A percentile compares a stretch with the other conserved stretches of the same genome.
Conservation (phyloP, 352 stramenopile genomes). For the Phytophthora syringae region DNA sequence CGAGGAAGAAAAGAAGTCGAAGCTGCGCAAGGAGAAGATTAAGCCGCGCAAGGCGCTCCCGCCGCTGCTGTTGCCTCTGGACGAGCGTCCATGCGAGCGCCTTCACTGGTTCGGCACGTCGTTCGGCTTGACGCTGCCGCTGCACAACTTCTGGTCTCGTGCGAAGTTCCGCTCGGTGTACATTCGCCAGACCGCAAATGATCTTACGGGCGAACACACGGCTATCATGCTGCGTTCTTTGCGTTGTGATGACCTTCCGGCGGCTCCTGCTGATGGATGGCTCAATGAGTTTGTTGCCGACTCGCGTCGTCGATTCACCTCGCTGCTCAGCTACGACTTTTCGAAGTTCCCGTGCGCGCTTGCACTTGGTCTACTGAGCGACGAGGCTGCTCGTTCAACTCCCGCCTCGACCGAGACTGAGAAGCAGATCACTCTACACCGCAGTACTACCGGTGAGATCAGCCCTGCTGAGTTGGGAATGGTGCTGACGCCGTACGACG, state of each 20-base stretch:
- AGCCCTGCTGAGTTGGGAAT: constrained; percentile 90
- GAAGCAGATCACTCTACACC: constrained; percentile 47
- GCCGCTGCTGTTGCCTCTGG: constrained; percentile 95
- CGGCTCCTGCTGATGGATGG: constrained; percentile 90
- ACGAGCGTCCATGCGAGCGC: constrained; percentile 93
- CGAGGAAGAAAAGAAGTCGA: constrained; percentile 58
- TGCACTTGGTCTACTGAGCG: constrained; percentile 92
- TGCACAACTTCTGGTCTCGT: constrained; percentile 98
- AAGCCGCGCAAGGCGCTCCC: constrained; percentile 97
- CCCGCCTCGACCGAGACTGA: constrained; percentile 17
- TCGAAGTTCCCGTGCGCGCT: constrained; percentile 90
- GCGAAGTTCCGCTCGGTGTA: constrained; percentile 97
- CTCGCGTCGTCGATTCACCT: constrained; percentile 93
- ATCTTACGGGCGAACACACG: constrained; percentile 99
- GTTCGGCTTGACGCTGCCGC: constrained; percentile 96
- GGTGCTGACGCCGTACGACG: constrained; percentile 96
- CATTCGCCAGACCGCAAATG: constrained; percentile 98
- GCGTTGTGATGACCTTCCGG: constrained; percentile 77
- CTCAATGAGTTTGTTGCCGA: constrained; percentile 95
- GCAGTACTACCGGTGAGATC: constrained; percentile 81
- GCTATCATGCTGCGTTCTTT: constrained; percentile 91
- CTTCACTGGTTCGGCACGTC: constrained; percentile 99
- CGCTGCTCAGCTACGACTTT: constrained; percentile 95
- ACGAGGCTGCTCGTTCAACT: constrained; percentile 40
- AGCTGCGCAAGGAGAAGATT: constrained; percentile 88